A percentile compares a stretch with the other conserved stretches of the same genome.
phyloP scores from a whole-genome alignment of 108 stramenopile species.

The Aurantiochytrium sp. region DNA sequence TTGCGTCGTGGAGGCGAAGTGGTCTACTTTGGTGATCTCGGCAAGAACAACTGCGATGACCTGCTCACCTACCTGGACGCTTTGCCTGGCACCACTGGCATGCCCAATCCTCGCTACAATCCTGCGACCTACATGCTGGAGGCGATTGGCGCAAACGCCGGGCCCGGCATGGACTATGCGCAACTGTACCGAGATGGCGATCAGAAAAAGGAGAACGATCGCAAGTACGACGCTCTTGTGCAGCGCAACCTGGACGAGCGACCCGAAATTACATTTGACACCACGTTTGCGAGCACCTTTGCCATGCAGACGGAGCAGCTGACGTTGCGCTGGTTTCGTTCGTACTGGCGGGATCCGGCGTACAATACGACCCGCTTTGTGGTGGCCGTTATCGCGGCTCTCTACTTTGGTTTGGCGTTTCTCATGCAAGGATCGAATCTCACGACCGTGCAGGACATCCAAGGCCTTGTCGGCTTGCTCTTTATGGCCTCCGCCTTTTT shows the following conservation, averaged over 20 bases:
- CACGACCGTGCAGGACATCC: background rate
- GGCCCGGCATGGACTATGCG: background rate
- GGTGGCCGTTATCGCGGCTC: slow-evolving; percentile 24
- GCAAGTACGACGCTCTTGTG: background rate
- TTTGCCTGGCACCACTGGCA: slow-evolving; percentile 11
- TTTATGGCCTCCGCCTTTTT: slow-evolving; percentile 11
- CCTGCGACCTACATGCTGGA: slow-evolving; percentile 80
- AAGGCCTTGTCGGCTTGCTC: background rate
- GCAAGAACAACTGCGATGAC: slow-evolving; percentile 45
- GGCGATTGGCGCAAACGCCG: slow-evolving; percentile 43
- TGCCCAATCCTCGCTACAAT: slow-evolving; percentile 41
- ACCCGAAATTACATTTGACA: slow-evolving; percentile 15
- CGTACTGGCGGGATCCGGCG: slow-evolving; percentile 47
- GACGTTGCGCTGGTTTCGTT: background rate
- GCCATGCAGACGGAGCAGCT: background rate
- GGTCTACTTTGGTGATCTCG: slow-evolving; percentile 61
- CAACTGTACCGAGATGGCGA: background rate
- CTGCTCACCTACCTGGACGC: slow-evolving; percentile 58
- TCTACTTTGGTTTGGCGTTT: slow-evolving; percentile 40
- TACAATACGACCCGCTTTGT: slow-evolving; percentile 42
- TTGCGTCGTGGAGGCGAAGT: slow-evolving; percentile 27
- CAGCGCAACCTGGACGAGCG: slow-evolving; percentile 18
- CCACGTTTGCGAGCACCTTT: slow-evolving; percentile 17
- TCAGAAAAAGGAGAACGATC: background rate
- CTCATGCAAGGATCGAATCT: background rate